These are phyloP conservation scores for Ophiocordyceps camponoti-floridani DNA, from an alignment of 2,329 filamentous ascomycete genomes.

Conservation along the genomic window DNA sequence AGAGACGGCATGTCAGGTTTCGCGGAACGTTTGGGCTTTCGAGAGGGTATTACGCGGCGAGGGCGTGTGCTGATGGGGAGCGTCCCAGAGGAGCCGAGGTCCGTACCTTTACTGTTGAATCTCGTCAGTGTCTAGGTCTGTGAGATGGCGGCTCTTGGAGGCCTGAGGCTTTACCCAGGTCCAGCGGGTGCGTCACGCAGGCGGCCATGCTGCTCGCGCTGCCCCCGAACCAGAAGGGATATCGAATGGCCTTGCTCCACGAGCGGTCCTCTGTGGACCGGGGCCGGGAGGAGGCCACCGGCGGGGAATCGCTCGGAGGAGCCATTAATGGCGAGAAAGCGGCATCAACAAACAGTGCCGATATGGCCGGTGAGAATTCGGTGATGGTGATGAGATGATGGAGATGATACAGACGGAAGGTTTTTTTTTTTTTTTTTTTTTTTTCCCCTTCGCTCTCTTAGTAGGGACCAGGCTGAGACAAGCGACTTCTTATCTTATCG, in stretches of 20 bases:
- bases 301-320: too few species aligned
- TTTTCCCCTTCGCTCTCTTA: background rate
- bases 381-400: too few species aligned
- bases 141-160: background rate
- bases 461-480: too few species aligned
- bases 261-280: background rate
- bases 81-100: background rate
- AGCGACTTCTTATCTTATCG: background rate
- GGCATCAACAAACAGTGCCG: too few species aligned
- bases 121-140: background rate
- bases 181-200: slow-evolving; percentile 80
- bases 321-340: too few species aligned
- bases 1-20: too few species aligned
- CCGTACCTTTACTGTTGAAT: slow-evolving; percentile 5
- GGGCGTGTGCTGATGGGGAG: background rate
- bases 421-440: too few species aligned
- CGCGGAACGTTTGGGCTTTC: too few species aligned
- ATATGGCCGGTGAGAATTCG: too few species aligned
- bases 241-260: slow-evolving; percentile 23
- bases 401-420: background rate
- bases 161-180: slow-evolving; percentile 52
- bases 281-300: too few species aligned
- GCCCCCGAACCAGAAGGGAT: slow-evolving; percentile 93
- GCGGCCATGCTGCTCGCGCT: slow-evolving; percentile 87
- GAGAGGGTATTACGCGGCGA: background rate